These are phyloP conservation scores for Grammothele lineata DNA, from an alignment of 768 basidiomycete genomes.

Conservation along the genomic window DNA sequence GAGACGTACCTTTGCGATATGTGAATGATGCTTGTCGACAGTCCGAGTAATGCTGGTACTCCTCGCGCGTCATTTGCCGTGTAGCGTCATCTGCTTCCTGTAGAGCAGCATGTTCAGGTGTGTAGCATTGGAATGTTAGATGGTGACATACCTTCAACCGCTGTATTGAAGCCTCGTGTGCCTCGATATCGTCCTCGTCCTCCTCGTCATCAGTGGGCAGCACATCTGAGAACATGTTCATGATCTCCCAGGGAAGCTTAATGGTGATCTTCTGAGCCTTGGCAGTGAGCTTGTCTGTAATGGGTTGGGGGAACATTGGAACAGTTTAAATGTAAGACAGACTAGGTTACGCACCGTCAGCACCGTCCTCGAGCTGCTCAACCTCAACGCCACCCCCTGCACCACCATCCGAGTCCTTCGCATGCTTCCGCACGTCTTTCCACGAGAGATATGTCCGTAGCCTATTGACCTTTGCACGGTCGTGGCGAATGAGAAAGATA, in stretches of 20 bases:
- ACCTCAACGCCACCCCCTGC: slow-evolving; percentile 79
- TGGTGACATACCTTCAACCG: slow-evolving; percentile 75
- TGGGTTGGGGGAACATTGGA: neutral
- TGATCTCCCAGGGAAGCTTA: slow-evolving; percentile 94
- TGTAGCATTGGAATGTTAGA: no score
- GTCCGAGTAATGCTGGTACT: slow-evolving; percentile 96
- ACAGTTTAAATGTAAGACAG: neutral
- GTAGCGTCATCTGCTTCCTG: slow-evolving; percentile 95
- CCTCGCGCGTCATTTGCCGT: slow-evolving; percentile 92
- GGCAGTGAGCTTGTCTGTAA: slow-evolving; percentile 67
- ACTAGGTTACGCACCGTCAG: slow-evolving; percentile 53
- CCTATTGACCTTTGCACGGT: slow-evolving; percentile 90
- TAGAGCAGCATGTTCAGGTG: no score
- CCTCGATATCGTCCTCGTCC: slow-evolving; percentile 94
- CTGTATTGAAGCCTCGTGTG: slow-evolving; percentile 90
- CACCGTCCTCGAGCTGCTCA: slow-evolving; percentile 78
- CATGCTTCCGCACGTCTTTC: slow-evolving; percentile 96
- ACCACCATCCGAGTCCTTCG: slow-evolving; percentile 85
- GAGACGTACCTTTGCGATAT: slow-evolving; percentile 79
- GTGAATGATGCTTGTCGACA: slow-evolving; percentile 97
- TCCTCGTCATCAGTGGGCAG: slow-evolving; percentile 92
- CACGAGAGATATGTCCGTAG: slow-evolving; percentile 91
- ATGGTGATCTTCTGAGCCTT: slow-evolving; percentile 93
- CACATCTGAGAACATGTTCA: slow-evolving; percentile 87
- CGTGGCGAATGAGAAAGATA: slow-evolving; percentile 93